Evolutionary conservation across 1,284 basidiomycete species (phyloP), one percentile per base, ranked within the genome.

Genomic region (Bjerkandera adusta): DNA sequence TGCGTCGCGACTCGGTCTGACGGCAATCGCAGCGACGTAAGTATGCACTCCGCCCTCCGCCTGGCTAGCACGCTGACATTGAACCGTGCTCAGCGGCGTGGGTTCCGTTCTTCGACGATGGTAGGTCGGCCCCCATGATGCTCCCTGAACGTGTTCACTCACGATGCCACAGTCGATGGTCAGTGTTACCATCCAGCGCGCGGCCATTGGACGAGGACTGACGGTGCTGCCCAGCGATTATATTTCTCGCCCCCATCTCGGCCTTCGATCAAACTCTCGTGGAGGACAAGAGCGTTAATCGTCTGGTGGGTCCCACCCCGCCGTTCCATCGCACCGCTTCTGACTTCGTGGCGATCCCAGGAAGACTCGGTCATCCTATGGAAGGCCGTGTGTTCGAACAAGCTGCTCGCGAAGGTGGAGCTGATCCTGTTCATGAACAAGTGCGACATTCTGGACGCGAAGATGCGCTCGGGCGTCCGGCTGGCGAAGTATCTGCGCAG

Each of bases 291-390:
- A 75, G 72, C 45, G 79, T 89, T 5, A 89, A 89, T 58, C 77
- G 86, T 44, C 68, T 87, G 43, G 84, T 82, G 47, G 46, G 78
- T 67, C 4, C 15, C 36, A 36, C 29, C 33, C 41, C 43, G 39
- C 5, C 7, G 13, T 15, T 24, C 36, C 27, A 16, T 37, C 10
- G 11, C 21, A n/a, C 7, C 27, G 18, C 20, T 16, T 32, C 41
- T 18, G 38, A 47, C 50, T 47, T n/a, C 15, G 27, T 37, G 49
- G 45, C 27, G 34, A 51, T 37, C 41, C 40, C 57, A 85, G 83
- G 87, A 89, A 66, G 87, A 89, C 59, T 83, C 81, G 3, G 85
- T 89, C n/a, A 68, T 88, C 11, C 70, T 89, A 0, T 89, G 86
- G 86, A 88, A 87, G 64, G 75, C 81, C 2, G 76, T 89, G 20